phyloP scores from a whole-genome alignment of 768 basidiomycete genomes.

The Strobilomyces dryophilus region DNA sequence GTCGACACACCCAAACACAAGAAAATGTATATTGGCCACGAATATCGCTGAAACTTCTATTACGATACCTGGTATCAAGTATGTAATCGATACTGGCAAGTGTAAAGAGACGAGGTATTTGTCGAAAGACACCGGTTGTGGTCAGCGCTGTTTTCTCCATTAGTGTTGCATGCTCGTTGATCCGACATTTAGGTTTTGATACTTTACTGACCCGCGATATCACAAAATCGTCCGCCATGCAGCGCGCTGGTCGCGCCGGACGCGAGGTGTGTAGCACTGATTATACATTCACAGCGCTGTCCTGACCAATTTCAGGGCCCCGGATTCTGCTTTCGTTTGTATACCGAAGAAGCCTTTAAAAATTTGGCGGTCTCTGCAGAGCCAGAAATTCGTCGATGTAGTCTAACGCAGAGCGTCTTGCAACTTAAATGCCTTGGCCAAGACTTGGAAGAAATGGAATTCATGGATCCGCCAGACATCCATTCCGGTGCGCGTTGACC shows the following conservation, averaged over 20 bases:
- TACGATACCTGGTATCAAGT: conserved; percentile 93
- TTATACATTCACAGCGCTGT: neutral
- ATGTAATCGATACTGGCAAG: conserved; percentile 94
- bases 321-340: conserved; percentile 89
- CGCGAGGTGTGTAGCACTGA: conserved; percentile 57
- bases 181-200: conserved; percentile 67
- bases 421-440: conserved; percentile 83
- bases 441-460: conserved; percentile 75
- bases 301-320: conserved; percentile 46
- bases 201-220: conserved; percentile 79
- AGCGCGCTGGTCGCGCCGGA: conserved; percentile 94
- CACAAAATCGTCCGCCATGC: conserved; percentile 86
- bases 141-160: conserved; percentile 30
- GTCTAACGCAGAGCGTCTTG: conserved; percentile 77
- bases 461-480: conserved; percentile 82
- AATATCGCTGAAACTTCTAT: conserved; percentile 99
- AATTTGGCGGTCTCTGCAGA: conserved; percentile 61
- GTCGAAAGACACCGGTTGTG: conserved; percentile 63
- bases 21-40: conserved; percentile 94
- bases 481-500: conserved; percentile 60
- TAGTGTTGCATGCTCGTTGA: neutral
- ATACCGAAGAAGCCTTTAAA: conserved; percentile 78
- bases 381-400: conserved; percentile 89
- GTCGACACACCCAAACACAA: conserved; percentile 56
- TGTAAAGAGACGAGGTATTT: conserved; percentile 93